These are phyloP conservation scores for Hypoxylon sp. DNA, from an alignment of 2,329 filamentous ascomycete species.

Conservation along the genomic window DNA sequence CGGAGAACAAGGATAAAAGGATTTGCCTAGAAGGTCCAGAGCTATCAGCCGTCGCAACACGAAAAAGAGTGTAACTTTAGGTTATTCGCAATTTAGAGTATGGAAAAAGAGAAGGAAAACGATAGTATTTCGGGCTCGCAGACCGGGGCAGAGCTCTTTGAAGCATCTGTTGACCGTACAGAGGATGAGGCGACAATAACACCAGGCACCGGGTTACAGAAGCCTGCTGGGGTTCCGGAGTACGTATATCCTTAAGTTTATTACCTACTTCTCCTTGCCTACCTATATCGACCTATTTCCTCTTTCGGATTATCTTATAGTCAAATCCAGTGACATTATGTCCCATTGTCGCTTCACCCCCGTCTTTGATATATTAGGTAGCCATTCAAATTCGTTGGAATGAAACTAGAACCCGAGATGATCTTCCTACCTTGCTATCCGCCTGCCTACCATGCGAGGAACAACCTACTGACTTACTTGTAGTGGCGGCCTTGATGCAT, in stretches of 20 bases:
- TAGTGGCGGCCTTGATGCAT: constrained; percentile 56
- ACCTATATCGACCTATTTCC: background rate
- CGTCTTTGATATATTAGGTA: background rate
- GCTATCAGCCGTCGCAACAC: too few species aligned
- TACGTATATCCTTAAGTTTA: constrained; percentile 21
- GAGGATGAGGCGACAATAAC: constrained; percentile 16
- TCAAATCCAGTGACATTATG: background rate
- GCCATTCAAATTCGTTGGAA: background rate
- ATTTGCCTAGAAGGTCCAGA: background rate
- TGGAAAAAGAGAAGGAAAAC: constrained; percentile 34
- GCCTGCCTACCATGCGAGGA: background rate
- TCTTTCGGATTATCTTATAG: background rate
- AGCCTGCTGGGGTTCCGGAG: constrained; percentile 31
- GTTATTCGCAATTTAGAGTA: background rate
- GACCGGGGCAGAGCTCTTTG: constrained; percentile 21
- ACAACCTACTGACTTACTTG: constrained; percentile 3
- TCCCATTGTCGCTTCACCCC: background rate
- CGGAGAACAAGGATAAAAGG: constrained; percentile 11
- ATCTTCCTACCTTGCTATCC: background rate
- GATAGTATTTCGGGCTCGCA: constrained; percentile 20
- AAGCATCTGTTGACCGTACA: constrained; percentile 22
- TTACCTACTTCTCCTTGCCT: background rate
- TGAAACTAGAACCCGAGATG: background rate
- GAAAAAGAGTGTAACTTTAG: background rate
- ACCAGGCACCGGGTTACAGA: constrained; percentile 5